Evolutionary conservation across 2,329 filamentous ascomycete species (phyloP), one percentile per base, ranked within the genome.

Genomic region (Pseudogymnoascus verrucosus): DNA sequence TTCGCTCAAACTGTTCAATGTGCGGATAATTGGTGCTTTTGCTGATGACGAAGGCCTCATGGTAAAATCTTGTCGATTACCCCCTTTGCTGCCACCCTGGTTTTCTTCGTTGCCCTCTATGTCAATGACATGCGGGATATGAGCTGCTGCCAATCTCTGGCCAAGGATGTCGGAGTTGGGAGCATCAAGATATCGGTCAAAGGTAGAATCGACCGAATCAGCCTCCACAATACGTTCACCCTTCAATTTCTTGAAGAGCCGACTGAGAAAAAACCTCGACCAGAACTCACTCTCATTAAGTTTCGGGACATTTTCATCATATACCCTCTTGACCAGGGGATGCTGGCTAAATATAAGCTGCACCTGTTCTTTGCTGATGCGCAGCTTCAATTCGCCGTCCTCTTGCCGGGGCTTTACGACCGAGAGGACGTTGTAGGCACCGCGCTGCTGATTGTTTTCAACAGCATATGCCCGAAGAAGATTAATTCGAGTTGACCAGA

Each of bases 31-130:
- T 10, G 92, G 93, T 1, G 95, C 88, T 72, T 95, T 93, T 54
- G 88, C 85, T 57, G 84, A 78, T 10, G 86, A 82, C 2, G 81
- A 82, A 1, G 92, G 91, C 36, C 91, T 84, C 91, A 98, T 97
- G 68, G 96, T 95, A 37, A 89, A 78, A 73, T 98, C 92, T 63
- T 93, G 91, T 62, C 89, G 83, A 74, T 99, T 98, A 60, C 95
- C 95, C 66, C 82, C 78, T 70, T 83, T 88, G 71, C 88, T 85
- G 62, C 93, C 90, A 69, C 92, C 96, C 74, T 96, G 88, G 71
- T 99, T 93, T 74, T 95, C 90, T 76, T 98, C 95, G 72, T 99
- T 99, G 31, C 89, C 95, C 72, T 93, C 91, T 26, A 99, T 77
- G 73, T 99, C 90, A 69, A 99, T 93, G 67, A 96, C 93, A 70